Percentiles rank a stretch among this genome's conserved stretches.
These are phyloP conservation scores for Erigeron philadelphicus DNA, from an alignment of 140 eudicot genomes.

Conservation along the genomic window DNA sequence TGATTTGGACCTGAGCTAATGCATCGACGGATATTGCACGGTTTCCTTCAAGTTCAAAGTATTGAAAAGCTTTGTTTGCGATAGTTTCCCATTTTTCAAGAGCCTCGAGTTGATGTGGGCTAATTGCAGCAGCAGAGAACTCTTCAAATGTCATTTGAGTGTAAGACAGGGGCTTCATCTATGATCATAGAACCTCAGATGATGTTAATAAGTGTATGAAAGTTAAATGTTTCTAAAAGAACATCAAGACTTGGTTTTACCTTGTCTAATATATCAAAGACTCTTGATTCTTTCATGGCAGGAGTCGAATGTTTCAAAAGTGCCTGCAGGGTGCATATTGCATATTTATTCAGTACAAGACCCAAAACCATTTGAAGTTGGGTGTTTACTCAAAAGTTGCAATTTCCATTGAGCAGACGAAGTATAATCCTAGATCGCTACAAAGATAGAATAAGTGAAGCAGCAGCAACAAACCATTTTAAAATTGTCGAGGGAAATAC, in stretches of 20 bases:
- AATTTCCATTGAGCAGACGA: not conserved
- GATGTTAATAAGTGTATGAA: not conserved
- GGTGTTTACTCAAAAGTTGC: not conserved
- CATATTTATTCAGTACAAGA: not conserved
- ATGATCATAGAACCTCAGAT: conserved; percentile 10
- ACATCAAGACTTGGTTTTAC: conserved; percentile 29
- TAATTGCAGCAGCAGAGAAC: conserved; percentile 82
- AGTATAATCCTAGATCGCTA: not conserved
- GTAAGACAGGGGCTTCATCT: conserved; percentile 77
- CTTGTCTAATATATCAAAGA: conserved; percentile 64
- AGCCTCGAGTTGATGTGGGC: conserved; percentile 74
- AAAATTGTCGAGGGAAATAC: conserved; percentile 65
- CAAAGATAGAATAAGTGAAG: not conserved
- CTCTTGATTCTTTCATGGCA: conserved; percentile 86
- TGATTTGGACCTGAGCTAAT: conserved; percentile 50
- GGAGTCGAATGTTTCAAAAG: conserved; percentile 66
- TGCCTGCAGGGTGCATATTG: conserved; percentile 44
- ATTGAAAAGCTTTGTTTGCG: conserved; percentile 50
- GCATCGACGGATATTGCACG: conserved; percentile 49
- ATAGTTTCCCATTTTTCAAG: conserved; percentile 66
- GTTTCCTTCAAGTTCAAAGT: conserved; percentile 69
- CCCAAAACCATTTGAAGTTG: not conserved
- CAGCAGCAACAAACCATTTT: conserved; percentile 50
- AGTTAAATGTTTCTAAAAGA: not conserved
- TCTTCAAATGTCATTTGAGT: conserved; percentile 78